Percentiles rank a stretch among this genome's conserved stretches.
Conservation (phyloP, 2,329 filamentous ascomycete genomes). For the Neofusicoccum ribis region DNA sequence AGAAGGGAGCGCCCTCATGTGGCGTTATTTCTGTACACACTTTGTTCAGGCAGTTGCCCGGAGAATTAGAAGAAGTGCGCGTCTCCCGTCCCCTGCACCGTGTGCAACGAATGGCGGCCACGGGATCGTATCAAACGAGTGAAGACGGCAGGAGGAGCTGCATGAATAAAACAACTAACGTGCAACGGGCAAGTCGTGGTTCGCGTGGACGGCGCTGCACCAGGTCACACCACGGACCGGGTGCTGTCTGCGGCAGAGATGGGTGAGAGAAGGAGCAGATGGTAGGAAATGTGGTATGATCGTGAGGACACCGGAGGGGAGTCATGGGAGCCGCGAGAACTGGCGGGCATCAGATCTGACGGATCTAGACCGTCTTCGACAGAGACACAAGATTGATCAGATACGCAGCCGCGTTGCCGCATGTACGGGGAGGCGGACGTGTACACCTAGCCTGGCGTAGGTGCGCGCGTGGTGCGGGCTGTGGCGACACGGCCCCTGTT, state of each 20-base stretch:
- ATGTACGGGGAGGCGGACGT: neutral
- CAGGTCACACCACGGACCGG: neutral
- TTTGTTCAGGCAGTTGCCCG: neutral
- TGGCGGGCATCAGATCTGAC: conserved; percentile 1
- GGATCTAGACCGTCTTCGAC: neutral
- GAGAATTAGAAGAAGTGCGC: neutral
- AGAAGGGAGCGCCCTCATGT: neutral
- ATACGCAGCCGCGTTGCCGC: neutral
- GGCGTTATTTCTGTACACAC: conserved; percentile 3
- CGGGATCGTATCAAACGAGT: neutral
- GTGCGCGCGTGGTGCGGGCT: neutral
- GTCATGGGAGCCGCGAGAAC: neutral
- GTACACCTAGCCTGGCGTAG: neutral
- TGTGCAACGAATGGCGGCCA: neutral
- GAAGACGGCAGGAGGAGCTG: neutral
- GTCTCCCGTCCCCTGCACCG: neutral
- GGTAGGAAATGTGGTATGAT: neutral
- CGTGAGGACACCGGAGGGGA: neutral
- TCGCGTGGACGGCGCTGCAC: neutral
- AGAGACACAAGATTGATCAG: neutral
- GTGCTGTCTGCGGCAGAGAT: neutral
- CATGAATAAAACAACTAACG: neutral
- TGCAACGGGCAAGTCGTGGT: neutral
- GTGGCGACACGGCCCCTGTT: conserved; percentile 10
- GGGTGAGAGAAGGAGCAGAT: neutral